Evolutionary conservation across 306 rosid species (phyloP).

Genomic region (Amphicarpaea edgeworthii): DNA sequence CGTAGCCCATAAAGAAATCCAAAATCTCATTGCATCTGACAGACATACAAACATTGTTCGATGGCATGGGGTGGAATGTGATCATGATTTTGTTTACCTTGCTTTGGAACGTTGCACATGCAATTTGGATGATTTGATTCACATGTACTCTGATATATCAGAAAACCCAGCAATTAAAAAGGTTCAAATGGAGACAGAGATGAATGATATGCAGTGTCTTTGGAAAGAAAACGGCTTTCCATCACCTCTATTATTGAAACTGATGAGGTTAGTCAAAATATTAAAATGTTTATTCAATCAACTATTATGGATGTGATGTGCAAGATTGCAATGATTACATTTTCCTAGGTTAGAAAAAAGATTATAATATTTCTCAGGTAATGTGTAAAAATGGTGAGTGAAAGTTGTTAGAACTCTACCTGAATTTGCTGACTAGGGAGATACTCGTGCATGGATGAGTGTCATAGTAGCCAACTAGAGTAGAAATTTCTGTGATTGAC

Average conservation of each 20-base stretch:
- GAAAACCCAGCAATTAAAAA: constrained; percentile 31
- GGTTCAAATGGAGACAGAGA: constrained; percentile 46
- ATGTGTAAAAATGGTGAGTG: not conserved
- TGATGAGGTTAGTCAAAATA: constrained; percentile 72
- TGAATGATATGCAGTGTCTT: constrained; percentile 42
- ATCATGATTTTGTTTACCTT: constrained; percentile 80
- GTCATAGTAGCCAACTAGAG: not conserved
- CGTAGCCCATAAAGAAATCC: constrained; percentile 75
- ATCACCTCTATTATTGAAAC: constrained; percentile 58
- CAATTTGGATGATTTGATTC: constrained; percentile 70
- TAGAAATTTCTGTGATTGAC: not conserved
- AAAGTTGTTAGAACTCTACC: not conserved
- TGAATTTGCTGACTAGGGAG: not conserved
- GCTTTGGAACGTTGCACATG: constrained; percentile 77
- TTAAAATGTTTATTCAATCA: not conserved
- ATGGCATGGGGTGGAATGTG: constrained; percentile 78
- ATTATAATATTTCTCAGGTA: not conserved
- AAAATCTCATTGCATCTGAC: constrained; percentile 79
- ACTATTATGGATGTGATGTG: not conserved
- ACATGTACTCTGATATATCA: constrained; percentile 39
- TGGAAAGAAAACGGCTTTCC: constrained; percentile 63
- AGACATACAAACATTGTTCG: constrained; percentile 75
- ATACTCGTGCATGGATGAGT: not conserved
- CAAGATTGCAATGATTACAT: too few species aligned
- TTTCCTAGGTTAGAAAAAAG: not conserved